Evolutionary conservation across 768 basidiomycete genomes (phyloP), one percentile per base, ranked within the genome.

Genomic region (Boletus pseudopeckii): DNA sequence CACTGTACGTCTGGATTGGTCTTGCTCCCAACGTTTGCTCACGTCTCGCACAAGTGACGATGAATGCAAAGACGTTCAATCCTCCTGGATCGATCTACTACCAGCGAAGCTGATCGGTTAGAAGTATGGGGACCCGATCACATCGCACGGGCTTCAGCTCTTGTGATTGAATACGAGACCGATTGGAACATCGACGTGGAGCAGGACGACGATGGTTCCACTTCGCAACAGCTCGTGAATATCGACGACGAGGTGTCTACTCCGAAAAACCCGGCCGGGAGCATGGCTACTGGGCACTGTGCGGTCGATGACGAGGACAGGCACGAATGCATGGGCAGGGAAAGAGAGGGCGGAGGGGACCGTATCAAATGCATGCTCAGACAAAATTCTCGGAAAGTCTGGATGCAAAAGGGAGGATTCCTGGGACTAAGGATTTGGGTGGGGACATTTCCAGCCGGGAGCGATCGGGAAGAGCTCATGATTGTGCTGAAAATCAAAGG

Each of bases 401-500:
- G 15, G 87, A 90, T 63, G 67, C 78, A 0, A 87, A 88, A 45
- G 88, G 89, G 1, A 77, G 84, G 28, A 74, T 91, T 43, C 90
- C 90, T 33, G 88, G 90, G 9, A 82, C 82, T 39, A 84, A 83
- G 60, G 88, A 90, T 57, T n/a, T 90, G 88, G 4, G 71, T 91
- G 0, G 87, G 84, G 0, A 77, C 77, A 3, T 91, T 90, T 64
- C 87, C 86, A 0, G 74, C 84, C 5, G 80, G 81, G 17, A 85
- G 85, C 15, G 83, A 84, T 60, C 83, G 79, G 80, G 86, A 87
- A n/a, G 15, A 79, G 55, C 75, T 81, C 24, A 87, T 90, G 83
- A 63, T 90, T 7, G 77, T 78, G 1, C 72, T 90, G 34, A 90
- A 90, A 67, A 72, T 88, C 43, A 89, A 88, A 76, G 88, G 89